Base-by-base conservation (phyloP, 148 eudicot genomes). In the Amaranthus palmeri region DNA sequence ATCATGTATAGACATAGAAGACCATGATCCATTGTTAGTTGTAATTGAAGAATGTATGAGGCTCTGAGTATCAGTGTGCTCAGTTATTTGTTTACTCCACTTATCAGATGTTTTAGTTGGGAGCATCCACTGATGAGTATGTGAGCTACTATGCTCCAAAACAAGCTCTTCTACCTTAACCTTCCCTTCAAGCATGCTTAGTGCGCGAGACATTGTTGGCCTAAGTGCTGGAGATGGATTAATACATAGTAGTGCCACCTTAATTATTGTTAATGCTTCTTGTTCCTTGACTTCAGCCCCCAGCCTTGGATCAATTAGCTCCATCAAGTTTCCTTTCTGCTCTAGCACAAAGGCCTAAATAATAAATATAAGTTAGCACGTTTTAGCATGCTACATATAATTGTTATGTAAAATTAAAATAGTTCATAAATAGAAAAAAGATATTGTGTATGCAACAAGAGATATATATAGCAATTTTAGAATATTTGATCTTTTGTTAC, bases 181-280 rank as follows among this genome's bases (percentile, higher is more conserved):
- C 12, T 51, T 59, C 45, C 85, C 82, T 43, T 79, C 79, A 18
- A 82, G 79, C 85, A 82, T 82, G 76, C 79, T 59, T 46, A 78
- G 52, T 18, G 70, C 82, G 8, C 36, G 50, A 15, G 85, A 82
- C 80, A 84, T 84, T 48, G 78, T 69, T n/a, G 84, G 86, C 68
- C 86, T 70, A 49, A 84, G 80, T 14, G 84, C 75, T 43, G 82
- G 84, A 55, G 84, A 76, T 10, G 82, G 58, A 55, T 76, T 78
- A 15, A 77, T 78, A 78, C 86, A 84, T 63, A 78, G 3, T 42
- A 84, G 13, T 2, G 86, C 86, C 4, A 84, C 64, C 46, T 73
- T 63, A 25, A 76, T 72, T 65, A 78, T 84, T 53, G 55, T 79
- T 17, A 48, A 61, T 4, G 69, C 77, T 78, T 73, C 77, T 48